Conservation (phyloP, 352 stramenopile species). For the Blastocystis sp. region DNA sequence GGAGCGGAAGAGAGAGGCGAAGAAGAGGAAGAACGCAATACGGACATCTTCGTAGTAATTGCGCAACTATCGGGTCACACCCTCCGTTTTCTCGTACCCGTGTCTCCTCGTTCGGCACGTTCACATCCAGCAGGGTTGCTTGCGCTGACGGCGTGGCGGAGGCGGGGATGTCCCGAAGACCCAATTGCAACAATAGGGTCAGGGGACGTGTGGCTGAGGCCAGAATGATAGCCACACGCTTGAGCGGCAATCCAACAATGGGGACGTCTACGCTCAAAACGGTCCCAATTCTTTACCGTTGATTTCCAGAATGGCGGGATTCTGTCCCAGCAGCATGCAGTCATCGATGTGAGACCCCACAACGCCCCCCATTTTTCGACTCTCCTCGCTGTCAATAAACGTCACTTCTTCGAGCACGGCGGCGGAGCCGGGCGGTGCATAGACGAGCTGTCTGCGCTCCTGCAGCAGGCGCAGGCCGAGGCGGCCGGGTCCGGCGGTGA, state of each 20-base stretch:
- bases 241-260: constrained; percentile 36
- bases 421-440: background rate
- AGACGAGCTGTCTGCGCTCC: constrained; percentile 18
- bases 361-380: background rate
- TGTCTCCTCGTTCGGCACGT: constrained; percentile 16
- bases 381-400: constrained; percentile 1
- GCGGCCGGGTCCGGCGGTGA: constrained; percentile 13
- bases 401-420: constrained; percentile 3
- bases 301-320: constrained; percentile 44
- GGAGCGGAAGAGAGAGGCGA: constrained; percentile 18
- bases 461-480: constrained; percentile 5
- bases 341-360: constrained; percentile 18
- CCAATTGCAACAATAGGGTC: constrained; percentile 51
- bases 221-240: constrained; percentile 28
- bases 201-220: constrained; percentile 31
- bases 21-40: constrained; percentile 63
- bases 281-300: background rate
- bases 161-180: constrained; percentile 22
- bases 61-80: background rate
- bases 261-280: constrained; percentile 16
- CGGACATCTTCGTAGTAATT: constrained; percentile 44
- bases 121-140: background rate
- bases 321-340: constrained; percentile 13
- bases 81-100: background rate
- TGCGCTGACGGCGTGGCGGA: background rate